Evolutionary conservation across 306 rosid species (phyloP), one percentile per base, ranked within the genome.

Genomic region (Ammopiptanthus mongolicus): DNA sequence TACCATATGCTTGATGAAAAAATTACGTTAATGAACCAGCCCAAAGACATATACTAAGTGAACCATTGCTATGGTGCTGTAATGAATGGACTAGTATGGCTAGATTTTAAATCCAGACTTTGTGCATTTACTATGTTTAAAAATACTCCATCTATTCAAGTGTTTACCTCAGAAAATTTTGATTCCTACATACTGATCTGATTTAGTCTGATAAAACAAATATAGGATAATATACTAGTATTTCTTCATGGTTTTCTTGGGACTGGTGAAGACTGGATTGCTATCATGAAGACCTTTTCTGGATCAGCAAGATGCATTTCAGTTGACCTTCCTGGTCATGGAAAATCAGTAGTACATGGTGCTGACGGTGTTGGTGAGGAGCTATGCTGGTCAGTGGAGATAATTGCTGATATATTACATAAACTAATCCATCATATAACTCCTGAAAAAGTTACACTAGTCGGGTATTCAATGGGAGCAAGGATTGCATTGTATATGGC

Each of bases 201-300:
- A 86, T 78, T 78, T 63, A 51, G 46, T 68, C 64, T 48, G 63
- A 58, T 76, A 75, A 71, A 62, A 62, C 78, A 69, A 79, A 74
- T 88, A 88, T 89, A 94, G 98, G 97, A 88, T 57, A 84, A 86
- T 62, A 81, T 84, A 50, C 31, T 88, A 46, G 73, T 94, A 44
- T 94, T 94, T 87, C 96, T 94, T 80, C 97, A 94, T 75, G 98
- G 98, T 61, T 94, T 90, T 85, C 96, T 94, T 76, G 98, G 98
- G 81, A 78, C 87, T 47, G 89, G 96, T 70, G 91, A 91, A 87
- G 98, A 94, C 76, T 94, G 98, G 98, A 79, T 84, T 70, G 31
- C 84, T 74, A 81, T 88, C 89, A 94, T 87, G 97, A 91, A 91
- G 82, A 85, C 91, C 55, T 69, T 87, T 25, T 88, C 98, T 67